Evolutionary conservation across 192 early-diverging fungal species (phyloP).

Genomic region (Funneliformis mosseae): DNA sequence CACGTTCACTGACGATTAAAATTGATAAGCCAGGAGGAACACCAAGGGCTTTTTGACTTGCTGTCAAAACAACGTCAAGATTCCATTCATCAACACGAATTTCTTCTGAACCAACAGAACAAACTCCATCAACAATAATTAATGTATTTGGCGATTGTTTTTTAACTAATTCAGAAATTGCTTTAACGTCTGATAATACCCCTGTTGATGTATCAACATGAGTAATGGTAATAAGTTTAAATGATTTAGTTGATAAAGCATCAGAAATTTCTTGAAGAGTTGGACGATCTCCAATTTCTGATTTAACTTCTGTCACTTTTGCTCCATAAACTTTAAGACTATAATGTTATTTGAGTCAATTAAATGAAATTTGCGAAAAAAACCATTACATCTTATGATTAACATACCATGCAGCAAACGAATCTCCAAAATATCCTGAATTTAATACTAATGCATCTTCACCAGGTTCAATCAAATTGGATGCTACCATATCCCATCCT

Average conservation of each 20-base stretch:
- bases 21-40: slow-evolving; percentile 91
- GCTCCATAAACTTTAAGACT: slow-evolving; percentile 88
- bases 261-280: slow-evolving; percentile 64
- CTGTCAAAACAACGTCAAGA: slow-evolving; percentile 90
- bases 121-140: slow-evolving; percentile 94
- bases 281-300: slow-evolving; percentile 72
- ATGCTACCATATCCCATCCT: slow-evolving; percentile 96
- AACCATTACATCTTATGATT: background rate
- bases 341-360: background rate
- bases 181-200: slow-evolving; percentile 83
- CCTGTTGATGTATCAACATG: slow-evolving; percentile 97
- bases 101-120: slow-evolving; percentile 91
- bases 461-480: slow-evolving; percentile 87
- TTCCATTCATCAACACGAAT: slow-evolving; percentile 92
- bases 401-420: slow-evolving; percentile 85
- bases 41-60: slow-evolving; percentile 95
- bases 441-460: slow-evolving; percentile 88
- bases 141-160: slow-evolving; percentile 82
- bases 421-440: slow-evolving; percentile 96
- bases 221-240: slow-evolving; percentile 89
- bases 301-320: slow-evolving; percentile 75
- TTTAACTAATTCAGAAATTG: slow-evolving; percentile 72
- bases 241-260: slow-evolving; percentile 65
- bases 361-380: background rate
- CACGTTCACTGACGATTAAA: slow-evolving; percentile 79